Percentiles rank a stretch among this genome's conserved stretches.
Conservation (phyloP, 495 filamentous ascomycete genomes). For the Aspergillus ellipticus region DNA sequence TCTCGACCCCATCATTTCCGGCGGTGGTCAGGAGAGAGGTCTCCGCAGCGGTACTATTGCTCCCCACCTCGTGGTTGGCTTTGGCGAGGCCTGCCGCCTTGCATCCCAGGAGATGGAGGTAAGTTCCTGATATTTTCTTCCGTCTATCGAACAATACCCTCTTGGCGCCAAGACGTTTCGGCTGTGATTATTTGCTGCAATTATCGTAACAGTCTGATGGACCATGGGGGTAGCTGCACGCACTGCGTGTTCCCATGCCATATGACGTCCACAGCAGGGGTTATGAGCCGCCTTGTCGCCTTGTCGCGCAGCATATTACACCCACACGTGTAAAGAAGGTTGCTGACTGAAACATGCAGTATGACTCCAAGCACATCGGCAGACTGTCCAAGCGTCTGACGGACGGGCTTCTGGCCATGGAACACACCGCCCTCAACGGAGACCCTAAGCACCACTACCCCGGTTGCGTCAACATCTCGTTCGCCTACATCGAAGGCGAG, state of each 20-base stretch:
- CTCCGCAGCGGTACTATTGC: constrained; percentile 90
- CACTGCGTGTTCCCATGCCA: constrained; percentile 34
- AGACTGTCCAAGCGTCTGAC: constrained; percentile 77
- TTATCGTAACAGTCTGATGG: constrained; percentile 56
- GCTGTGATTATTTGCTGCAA: constrained; percentile 50
- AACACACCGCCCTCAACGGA: constrained; percentile 90
- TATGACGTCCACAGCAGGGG: constrained; percentile 51
- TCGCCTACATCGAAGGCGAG: constrained; percentile 97
- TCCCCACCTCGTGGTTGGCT: constrained; percentile 82
- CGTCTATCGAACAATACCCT: constrained; percentile 4
- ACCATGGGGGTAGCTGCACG: constrained; percentile 40
- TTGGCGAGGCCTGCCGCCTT: constrained; percentile 93
- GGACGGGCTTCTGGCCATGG: constrained; percentile 76
- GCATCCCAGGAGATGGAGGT: constrained; percentile 85
- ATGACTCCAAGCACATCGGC: constrained; percentile 81
- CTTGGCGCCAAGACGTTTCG: constrained; percentile 3
- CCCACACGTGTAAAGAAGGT: neutral
- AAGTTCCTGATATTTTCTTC: constrained; percentile 40
- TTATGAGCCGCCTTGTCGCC: constrained; percentile 36
- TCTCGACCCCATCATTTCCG: constrained; percentile 92
- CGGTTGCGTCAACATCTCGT: constrained; percentile 96
- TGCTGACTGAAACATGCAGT: constrained; percentile 55
- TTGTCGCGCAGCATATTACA: neutral
- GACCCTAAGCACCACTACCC: constrained; percentile 82
- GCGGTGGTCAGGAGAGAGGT: constrained; percentile 93